A percentile compares a stretch with the other conserved stretches of the same genome.
phyloP scores from a whole-genome alignment of 2,329 filamentous ascomycete species.

The Botrytis porri region DNA sequence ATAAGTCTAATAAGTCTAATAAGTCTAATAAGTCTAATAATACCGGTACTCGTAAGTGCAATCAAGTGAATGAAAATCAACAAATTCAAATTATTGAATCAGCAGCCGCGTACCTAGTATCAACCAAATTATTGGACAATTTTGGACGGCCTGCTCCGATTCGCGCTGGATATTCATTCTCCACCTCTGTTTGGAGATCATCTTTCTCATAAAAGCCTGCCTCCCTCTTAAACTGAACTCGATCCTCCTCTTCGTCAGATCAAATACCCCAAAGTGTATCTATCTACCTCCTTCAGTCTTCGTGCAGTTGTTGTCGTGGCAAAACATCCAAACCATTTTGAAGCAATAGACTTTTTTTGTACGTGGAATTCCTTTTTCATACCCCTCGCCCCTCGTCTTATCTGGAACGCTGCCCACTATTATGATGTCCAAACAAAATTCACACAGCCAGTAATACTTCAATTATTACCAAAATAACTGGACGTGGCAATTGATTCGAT shows the following conservation, averaged over 20 bases:
- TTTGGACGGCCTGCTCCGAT: conserved; percentile 12
- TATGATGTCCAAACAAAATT: not conserved
- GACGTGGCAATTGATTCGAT: conserved; percentile 16
- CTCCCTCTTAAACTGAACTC: not conserved
- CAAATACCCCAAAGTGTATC: not conserved
- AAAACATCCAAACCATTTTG: not conserved
- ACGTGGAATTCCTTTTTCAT: conserved; percentile 6
- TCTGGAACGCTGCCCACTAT: conserved; percentile 10
- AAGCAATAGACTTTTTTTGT: not conserved
- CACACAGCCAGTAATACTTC: conserved; percentile 4
- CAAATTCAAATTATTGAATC: not conserved
- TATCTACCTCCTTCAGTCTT: not conserved
- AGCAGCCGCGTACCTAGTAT: not conserved
- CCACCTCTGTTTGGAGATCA: not conserved
- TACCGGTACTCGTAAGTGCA: not conserved
- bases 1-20: too few species aligned
- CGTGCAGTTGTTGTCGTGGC: conserved; percentile 1
- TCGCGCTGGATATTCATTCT: conserved; percentile 5
- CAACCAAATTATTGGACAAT: not conserved
- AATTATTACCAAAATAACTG: conserved; percentile 14
- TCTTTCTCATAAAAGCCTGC: conserved; percentile 1
- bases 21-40: not conserved
- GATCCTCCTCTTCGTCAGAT: not conserved
- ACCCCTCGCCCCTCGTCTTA: conserved; percentile 13
- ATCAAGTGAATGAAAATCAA: not conserved